A percentile compares a stretch with the other conserved stretches of the same genome.
phyloP scores from a whole-genome alignment of 2,329 filamentous ascomycete genomes.

The Fonsecaea multimorphosa region DNA sequence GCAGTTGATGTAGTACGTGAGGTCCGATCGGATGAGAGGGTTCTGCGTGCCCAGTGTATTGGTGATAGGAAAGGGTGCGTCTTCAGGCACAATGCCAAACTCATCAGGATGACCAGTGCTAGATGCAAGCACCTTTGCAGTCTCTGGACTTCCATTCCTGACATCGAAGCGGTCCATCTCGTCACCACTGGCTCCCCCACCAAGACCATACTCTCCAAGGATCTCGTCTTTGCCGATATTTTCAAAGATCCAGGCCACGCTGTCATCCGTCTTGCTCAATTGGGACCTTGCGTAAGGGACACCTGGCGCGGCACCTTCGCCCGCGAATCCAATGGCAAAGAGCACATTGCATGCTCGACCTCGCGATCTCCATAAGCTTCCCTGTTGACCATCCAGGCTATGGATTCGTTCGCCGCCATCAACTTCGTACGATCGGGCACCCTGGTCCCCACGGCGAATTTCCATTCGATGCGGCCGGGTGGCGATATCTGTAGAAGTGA shows the following conservation, averaged over 20 bases:
- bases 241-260: conserved; percentile 35
- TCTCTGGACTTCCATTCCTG: conserved; percentile 42
- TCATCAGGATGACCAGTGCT: conserved; percentile 30
- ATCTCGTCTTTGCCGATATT: conserved; percentile 34
- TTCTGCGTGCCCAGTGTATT: conserved; percentile 40
- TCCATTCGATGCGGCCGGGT: conserved; percentile 42
- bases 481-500: conserved; percentile 3
- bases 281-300: conserved; percentile 39
- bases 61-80: conserved; percentile 6
- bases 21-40: conserved; percentile 40
- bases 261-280: conserved; percentile 25
- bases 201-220: conserved; percentile 41
- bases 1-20: conserved; percentile 39
- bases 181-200: conserved; percentile 45
- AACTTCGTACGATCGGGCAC: conserved; percentile 41
- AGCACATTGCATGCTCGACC: conserved; percentile 43
- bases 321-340: conserved; percentile 43
- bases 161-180: conserved; percentile 48
- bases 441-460: conserved; percentile 45
- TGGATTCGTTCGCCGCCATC: conserved; percentile 44
- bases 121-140: conserved; percentile 41
- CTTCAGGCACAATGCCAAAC: conserved; percentile 35
- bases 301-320: conserved; percentile 43
- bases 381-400: conserved; percentile 42
- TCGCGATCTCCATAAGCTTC: conserved; percentile 45